Conservation (phyloP, 2,329 filamentous ascomycete genomes). For the Colletotrichum abscissum region DNA sequence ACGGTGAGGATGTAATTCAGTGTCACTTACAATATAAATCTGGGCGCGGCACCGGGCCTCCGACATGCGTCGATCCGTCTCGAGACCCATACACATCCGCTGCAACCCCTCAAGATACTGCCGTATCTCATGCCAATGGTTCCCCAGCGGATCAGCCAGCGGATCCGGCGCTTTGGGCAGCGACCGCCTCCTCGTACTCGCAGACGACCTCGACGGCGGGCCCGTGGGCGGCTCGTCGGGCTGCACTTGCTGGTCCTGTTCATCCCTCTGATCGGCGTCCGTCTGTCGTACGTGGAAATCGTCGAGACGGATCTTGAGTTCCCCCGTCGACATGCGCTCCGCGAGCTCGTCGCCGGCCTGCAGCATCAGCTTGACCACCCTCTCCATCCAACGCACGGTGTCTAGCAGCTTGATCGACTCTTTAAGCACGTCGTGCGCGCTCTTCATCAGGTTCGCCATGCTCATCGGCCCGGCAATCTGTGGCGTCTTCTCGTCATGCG, state of each 20-base stretch:
- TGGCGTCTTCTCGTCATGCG: conserved; percentile 23
- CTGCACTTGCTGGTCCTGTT: conserved; percentile 24
- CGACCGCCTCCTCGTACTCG: conserved; percentile 23
- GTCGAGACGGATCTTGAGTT: conserved; percentile 35
- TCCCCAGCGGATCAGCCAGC: conserved; percentile 40
- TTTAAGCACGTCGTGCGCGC: conserved; percentile 58
- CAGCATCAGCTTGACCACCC: conserved; percentile 55
- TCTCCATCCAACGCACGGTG: conserved; percentile 60
- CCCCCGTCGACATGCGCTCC: conserved; percentile 40
- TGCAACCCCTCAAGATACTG: conserved; percentile 58
- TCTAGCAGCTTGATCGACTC: conserved; percentile 58
- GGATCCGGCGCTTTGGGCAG: conserved; percentile 17
- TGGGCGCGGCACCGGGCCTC: conserved; percentile 58
- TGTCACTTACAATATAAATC: conserved; percentile 54
- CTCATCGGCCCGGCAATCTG: conserved; percentile 48
- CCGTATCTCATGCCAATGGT: conserved; percentile 59
- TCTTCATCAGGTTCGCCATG: conserved; percentile 60
- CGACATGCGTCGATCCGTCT: conserved; percentile 58
- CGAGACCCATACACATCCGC: conserved; percentile 55
- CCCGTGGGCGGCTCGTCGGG: conserved; percentile 32
- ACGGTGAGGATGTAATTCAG: too few species aligned
- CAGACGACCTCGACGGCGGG: conserved; percentile 20
- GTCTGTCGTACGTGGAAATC: conserved; percentile 2
- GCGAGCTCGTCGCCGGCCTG: conserved; percentile 56
- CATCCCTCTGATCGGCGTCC: conserved; percentile 3